Evolutionary conservation across 192 early-diverging fungal genomes (phyloP).

Genomic region (Chytriomyces sp.): DNA sequence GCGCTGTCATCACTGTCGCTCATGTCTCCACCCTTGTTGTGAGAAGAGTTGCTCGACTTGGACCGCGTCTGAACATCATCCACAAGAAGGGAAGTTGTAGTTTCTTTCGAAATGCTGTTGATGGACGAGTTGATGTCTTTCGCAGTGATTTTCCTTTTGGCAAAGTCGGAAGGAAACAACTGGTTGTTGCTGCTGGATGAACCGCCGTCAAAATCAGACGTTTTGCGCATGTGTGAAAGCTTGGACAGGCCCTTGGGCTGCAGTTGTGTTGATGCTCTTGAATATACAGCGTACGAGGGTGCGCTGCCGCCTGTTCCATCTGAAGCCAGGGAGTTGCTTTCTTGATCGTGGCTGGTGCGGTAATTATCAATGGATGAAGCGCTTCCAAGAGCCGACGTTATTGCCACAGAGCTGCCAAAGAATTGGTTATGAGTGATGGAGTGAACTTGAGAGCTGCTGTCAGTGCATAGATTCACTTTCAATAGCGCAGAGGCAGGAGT

Average conservation of each 20-base stretch:
- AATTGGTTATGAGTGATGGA: too few relatives aligned
- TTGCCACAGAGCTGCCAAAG: too few relatives aligned
- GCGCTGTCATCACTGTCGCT: not conserved
- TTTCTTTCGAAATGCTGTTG: not conserved
- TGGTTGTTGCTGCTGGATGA: too few relatives aligned
- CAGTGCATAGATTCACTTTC: too few relatives aligned
- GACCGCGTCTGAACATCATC: not conserved
- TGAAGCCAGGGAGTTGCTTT: not conserved
- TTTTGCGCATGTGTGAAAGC: not conserved
- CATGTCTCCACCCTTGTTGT: not conserved
- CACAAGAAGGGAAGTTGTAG: not conserved
- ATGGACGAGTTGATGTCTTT: conserved; percentile 16
- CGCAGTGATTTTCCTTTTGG: conserved; percentile 3
- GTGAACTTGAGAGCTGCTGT: too few relatives aligned
- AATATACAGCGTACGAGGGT: not conserved
- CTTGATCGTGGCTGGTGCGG: not conserved
- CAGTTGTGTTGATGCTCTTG: not conserved
- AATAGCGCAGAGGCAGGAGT: too few relatives aligned
- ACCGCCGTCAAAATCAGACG: too few relatives aligned
- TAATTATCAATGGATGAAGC: too few relatives aligned
- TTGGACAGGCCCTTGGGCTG: not conserved
- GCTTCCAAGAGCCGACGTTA: too few relatives aligned
- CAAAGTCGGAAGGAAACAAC: too few relatives aligned
- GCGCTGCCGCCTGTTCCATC: not conserved
- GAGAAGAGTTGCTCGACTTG: not conserved